Conservation (phyloP, 441 rosid genomes). For the Populus tomentosa region DNA sequence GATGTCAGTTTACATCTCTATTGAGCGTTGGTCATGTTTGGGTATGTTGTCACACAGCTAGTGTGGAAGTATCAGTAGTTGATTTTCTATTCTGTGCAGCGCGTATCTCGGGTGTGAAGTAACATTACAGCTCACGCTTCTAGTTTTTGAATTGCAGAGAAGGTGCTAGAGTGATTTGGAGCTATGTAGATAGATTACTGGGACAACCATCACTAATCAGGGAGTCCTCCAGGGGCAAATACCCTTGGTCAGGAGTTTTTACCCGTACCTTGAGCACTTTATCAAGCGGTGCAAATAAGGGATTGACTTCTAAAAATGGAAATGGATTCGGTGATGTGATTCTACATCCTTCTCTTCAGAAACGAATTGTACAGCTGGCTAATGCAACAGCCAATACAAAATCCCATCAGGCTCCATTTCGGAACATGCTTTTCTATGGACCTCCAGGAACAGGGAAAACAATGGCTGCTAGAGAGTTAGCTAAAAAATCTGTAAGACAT, state of each 20-base stretch:
- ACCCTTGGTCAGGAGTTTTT: slow-evolving; percentile 17
- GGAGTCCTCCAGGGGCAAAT: slow-evolving; percentile 93
- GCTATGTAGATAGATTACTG: slow-evolving; percentile 91
- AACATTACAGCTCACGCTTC: not conserved
- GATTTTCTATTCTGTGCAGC: not conserved
- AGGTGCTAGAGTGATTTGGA: slow-evolving; percentile 96
- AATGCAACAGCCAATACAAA: no score
- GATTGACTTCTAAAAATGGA: no score
- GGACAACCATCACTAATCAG: slow-evolving; percentile 95
- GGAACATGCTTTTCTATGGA: slow-evolving; percentile 93
- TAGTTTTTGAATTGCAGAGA: slow-evolving; percentile 45
- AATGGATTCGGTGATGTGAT: no score
- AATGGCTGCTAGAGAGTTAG: slow-evolving; percentile 95
- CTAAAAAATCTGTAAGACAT: slow-evolving; percentile 74
- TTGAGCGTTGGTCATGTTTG: no score
- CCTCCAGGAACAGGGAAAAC: slow-evolving; percentile 99
- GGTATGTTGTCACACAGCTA: not conserved
- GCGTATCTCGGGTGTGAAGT: not conserved
- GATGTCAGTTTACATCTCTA: no score
- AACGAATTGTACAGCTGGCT: no score
- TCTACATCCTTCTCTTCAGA: no score
- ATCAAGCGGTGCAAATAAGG: no score
- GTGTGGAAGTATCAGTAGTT: not conserved
- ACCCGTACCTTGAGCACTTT: no score
- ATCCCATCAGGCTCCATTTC: slow-evolving; percentile 77